Conservation (phyloP, 2,329 filamentous ascomycete genomes). For the Monosporascus sp. region DNA sequence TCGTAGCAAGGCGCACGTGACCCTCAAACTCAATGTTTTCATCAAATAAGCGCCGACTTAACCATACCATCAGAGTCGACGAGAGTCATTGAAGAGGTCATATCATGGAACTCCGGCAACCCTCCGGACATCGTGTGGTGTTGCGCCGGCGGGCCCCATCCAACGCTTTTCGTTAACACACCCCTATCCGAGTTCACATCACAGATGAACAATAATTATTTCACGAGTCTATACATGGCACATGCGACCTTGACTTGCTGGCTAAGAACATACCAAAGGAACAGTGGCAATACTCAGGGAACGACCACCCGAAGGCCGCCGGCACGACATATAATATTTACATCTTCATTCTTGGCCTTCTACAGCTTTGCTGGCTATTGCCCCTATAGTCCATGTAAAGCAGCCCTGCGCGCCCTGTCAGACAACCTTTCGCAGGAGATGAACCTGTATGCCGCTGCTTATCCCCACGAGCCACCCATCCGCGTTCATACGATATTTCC, state of each 20-base stretch:
- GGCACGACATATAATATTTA: slow-evolving; percentile 61
- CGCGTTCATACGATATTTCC: slow-evolving; percentile 63
- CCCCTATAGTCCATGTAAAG: slow-evolving; percentile 62
- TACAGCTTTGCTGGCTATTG: slow-evolving; percentile 59
- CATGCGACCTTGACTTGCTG: slow-evolving; percentile 28
- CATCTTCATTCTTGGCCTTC: slow-evolving; percentile 58
- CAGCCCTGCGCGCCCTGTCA: slow-evolving; percentile 59
- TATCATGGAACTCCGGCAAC: slow-evolving; percentile 53
- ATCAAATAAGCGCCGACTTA: slow-evolving; percentile 61
- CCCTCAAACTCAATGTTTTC: slow-evolving; percentile 53
- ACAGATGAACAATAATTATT: slow-evolving; percentile 37
- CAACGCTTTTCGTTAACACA: slow-evolving; percentile 32
- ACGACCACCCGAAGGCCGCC: background rate
- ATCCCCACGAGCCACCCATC: slow-evolving; percentile 30
- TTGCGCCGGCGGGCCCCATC: slow-evolving; percentile 58
- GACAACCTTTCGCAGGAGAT: slow-evolving; percentile 60
- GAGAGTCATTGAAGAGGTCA: slow-evolving; percentile 45
- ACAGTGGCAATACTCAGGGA: no score
- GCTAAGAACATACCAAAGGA: slow-evolving; percentile 10
- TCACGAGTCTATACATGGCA: slow-evolving; percentile 33
- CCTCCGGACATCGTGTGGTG: slow-evolving; percentile 64
- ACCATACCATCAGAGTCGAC: background rate
- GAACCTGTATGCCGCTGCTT: slow-evolving; percentile 29
- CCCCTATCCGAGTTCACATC: slow-evolving; percentile 25
- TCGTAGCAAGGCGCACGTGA: slow-evolving; percentile 43